Base-by-base conservation (phyloP, 2,329 filamentous ascomycete genomes). In the Trichoderma gracile region DNA sequence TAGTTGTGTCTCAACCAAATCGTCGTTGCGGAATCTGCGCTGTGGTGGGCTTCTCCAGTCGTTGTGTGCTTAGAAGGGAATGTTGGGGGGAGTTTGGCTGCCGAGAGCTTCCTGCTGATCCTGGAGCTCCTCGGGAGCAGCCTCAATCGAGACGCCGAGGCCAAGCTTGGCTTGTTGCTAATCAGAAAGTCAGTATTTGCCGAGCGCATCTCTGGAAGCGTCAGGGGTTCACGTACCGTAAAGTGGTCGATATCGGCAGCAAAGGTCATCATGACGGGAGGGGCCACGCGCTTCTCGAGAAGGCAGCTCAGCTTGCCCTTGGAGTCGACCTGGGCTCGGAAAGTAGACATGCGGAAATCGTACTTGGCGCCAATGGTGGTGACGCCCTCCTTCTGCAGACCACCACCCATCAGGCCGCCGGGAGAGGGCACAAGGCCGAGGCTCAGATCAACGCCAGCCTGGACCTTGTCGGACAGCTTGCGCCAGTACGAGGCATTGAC, bases 291-390 rank as follows among this genome's bases (percentile, higher is more conserved):
- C 88, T 97, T 98, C 84, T 99, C 95, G 71, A 98, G 81, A 73
- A 97, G 81, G 76, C 92, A 95, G 79, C 90, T 92, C 67, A 99
- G 84, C 82, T 96, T 97, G 77, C 95, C 95, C 76, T 92, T 89
- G 73, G 93, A 96, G 80, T 99, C 95, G 72, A 98, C 86, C 81
- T 99, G 95, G 50, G 94, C 95, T 69, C 94, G 89, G 88, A 97
- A 97, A 57, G 92, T 95, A 63, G 92, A 95, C 81, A 93, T 91
- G 75, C 92, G 87, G 87, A 99, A 99, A 78, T 97, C 94, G 80
- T 99, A 99, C 81, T 99, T 99, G 76, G 93, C 92, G 73, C 94
- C 95, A 72, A 98, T 85, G 62, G 93, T 92, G 61, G 96, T 93
- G 67, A 92, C 85, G 63, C 95, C 95, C 78, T 99, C 93, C 78